Conservation (phyloP, 495 filamentous ascomycete species). For the Penicillium bialowiezense region DNA sequence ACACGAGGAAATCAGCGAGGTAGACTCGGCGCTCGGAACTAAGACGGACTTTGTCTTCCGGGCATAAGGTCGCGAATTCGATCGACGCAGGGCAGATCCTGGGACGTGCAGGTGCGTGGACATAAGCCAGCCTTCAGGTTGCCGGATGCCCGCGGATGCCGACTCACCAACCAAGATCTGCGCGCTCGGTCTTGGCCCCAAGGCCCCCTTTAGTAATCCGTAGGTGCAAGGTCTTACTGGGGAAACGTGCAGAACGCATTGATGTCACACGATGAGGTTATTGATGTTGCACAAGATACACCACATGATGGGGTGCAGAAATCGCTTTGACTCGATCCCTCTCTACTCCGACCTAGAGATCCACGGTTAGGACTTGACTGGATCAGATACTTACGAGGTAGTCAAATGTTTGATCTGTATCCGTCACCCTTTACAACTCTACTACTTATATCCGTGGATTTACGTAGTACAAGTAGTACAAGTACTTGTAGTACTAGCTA, state of each 20-base stretch:
- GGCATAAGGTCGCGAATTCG: background rate
- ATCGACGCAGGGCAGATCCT: background rate
- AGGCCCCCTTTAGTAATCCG: background rate
- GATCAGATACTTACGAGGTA: no score
- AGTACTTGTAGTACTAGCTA: no score
- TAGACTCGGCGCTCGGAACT: constrained; percentile 3
- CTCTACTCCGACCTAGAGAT: no score
- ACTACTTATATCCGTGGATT: no score
- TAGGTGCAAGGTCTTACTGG: no score
- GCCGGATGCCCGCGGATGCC: constrained; percentile 34
- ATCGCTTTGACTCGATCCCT: background rate
- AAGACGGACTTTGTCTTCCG: constrained; percentile 7
- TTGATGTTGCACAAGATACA: background rate
- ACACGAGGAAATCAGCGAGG: background rate
- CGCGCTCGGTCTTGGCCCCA: constrained; percentile 21
- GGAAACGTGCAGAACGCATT: background rate
- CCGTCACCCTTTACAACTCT: no score
- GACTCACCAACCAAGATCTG: constrained; percentile 17
- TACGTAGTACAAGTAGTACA: no score
- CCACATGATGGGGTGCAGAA: constrained; percentile 4
- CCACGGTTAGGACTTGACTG: no score
- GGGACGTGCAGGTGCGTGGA: constrained; percentile 19
- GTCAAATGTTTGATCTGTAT: no score
- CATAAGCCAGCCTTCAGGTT: background rate
- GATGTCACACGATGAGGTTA: background rate